Base-by-base conservation (phyloP, 202 grass and related monocot species). In the Schoenoplectus triqueter region DNA sequence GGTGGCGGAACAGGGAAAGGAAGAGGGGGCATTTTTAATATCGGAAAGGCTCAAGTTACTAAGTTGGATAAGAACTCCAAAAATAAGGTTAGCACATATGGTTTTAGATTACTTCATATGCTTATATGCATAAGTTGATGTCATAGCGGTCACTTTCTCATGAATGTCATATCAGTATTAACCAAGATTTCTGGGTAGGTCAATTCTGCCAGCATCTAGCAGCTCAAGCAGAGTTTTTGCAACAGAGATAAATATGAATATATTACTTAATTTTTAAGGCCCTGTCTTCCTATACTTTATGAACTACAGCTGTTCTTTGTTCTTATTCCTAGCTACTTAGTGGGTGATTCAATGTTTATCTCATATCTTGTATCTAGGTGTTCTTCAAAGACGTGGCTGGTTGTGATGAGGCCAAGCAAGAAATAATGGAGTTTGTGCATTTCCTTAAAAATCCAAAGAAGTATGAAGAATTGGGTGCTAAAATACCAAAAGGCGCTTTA, bases 401-500 rank as follows among this genome's bases (percentile, higher is more conserved):
- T 13, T 97, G 95, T 86, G 92, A 97, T 67, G 92, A 97, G 89
- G 95, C 95, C 10, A 97, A 97, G 88, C 89, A 94, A 93, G 92
- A 97, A 94, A 97, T 94, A 54, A 97, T 94, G 92, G 95, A 97
- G 79, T 94, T 97, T 92, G 95, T 97, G 80, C 90, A 97, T 87
- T 97, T 97, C 68, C 87, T 94, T 1, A 97, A 94, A 87, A 94
- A 97, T 64, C 92, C 95, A 8, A 94, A 93, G 83, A 97, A 97
- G 75, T 97, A 97, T 67, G 95, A 97, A 87, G 92, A 90, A 10
- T 66, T 97, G 40, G 95, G 95, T 86, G 90, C 95, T 82, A 94
- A 94, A 91, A 97, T 97, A 85, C 95, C 90, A 7, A 97, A 97
- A 88, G 95, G 95, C 83, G 95, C 95, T 73, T 90, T 94, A 74